Conservation (phyloP, 768 basidiomycete species). For the Mycena sanguinolenta region DNA sequence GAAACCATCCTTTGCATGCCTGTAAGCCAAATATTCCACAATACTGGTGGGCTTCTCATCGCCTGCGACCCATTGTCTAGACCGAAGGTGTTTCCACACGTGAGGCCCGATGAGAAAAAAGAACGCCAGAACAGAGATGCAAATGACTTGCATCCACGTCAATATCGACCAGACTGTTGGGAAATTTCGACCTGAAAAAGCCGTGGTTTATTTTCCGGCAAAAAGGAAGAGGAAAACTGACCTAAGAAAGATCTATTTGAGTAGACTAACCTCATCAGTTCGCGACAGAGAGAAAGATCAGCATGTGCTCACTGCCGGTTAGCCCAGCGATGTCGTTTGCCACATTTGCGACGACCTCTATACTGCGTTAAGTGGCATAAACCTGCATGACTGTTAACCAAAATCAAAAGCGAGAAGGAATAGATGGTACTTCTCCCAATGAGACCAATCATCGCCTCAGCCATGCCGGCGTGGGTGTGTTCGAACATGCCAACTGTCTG, state of each 20-base stretch:
- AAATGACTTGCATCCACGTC: constrained; percentile 30
- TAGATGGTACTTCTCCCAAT: constrained; percentile 44
- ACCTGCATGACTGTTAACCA: constrained; percentile 35
- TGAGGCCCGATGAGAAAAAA: constrained; percentile 34
- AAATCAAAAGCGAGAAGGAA: not conserved
- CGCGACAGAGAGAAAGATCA: no score
- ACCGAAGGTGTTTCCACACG: constrained; percentile 32
- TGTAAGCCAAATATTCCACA: constrained; percentile 32
- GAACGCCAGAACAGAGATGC: constrained; percentile 28
- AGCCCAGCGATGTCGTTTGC: constrained; percentile 34
- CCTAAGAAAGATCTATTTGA: constrained; percentile 30
- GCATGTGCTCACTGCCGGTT: constrained; percentile 29
- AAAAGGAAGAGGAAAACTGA: no score
- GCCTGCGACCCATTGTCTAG: constrained; percentile 21
- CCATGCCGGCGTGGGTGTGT: constrained; percentile 45
- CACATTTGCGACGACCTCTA: constrained; percentile 22
- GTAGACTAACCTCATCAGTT: constrained; percentile 26
- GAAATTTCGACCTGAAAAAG: no score
- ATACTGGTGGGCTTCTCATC: constrained; percentile 32
- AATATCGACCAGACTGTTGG: constrained; percentile 20
- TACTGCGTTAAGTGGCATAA: constrained; percentile 43
- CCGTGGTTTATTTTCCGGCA: no score
- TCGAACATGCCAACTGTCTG: constrained; percentile 41
- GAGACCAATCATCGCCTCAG: constrained; percentile 47
- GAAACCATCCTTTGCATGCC: constrained; percentile 25